Conservation (phyloP, 768 basidiomycete species). For the Leccinum olivaceopallidum region DNA sequence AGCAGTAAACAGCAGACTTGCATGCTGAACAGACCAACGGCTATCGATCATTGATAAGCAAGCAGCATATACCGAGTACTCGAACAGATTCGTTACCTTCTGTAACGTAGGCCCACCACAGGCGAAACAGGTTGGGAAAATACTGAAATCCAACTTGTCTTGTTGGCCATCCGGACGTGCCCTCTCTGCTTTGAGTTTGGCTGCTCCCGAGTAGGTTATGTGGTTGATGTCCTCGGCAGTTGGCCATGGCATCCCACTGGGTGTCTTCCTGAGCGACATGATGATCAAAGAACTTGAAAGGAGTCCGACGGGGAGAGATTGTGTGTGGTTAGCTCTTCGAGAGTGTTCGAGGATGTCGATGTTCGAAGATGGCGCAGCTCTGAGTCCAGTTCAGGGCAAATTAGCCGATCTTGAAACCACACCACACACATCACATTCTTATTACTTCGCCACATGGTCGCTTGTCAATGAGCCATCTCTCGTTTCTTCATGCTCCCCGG, state of each 20-base stretch:
- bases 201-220: conserved; percentile 30
- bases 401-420: neutral
- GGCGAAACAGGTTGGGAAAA: conserved; percentile 24
- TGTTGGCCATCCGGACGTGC: conserved; percentile 30
- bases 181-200: conserved; percentile 29
- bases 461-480: conserved; percentile 16
- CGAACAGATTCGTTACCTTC: conserved; percentile 19
- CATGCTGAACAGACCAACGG: conserved; percentile 31
- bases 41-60: conserved; percentile 15
- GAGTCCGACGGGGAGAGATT: neutral
- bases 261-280: conserved; percentile 18
- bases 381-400: neutral
- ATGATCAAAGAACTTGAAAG: conserved; percentile 1
- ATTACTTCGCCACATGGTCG: neutral
- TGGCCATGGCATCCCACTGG: conserved; percentile 17
- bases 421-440: neutral
- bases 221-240: conserved; percentile 28
- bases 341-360: neutral
- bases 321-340: neutral
- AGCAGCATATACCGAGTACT: neutral
- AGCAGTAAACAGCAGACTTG: conserved; percentile 32
- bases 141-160: conserved; percentile 30
- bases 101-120: conserved; percentile 19
- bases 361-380: neutral
- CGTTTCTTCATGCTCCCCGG: conserved; percentile 16